Base-by-base conservation (phyloP, 441 rosid genomes). In the Viola pubescens region DNA sequence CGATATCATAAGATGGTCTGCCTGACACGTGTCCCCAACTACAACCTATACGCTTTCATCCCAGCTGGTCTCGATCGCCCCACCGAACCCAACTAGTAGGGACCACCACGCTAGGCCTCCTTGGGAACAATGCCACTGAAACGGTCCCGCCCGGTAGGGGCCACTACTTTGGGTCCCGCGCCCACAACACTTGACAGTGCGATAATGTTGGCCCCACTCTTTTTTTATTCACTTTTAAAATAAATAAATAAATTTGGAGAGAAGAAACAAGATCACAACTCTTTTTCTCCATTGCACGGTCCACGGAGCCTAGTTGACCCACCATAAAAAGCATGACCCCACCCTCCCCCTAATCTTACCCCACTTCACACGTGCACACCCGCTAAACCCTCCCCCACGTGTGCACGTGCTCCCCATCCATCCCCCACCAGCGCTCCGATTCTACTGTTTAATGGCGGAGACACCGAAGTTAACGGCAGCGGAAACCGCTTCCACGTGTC, bases 361-460 rank as follows among this genome's bases (percentile, higher is more conserved):
- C 79, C 77, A 79, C 84, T 64, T 58, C 59, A 76, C 86, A 81
- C 88, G 88, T 85, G 86, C 82, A 68, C 50, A 42, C 57, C 77
- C 61, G 66, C 59, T 43, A 48, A 65, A 51, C 68, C 43, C 14
- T 7, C 8, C 51, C 56, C 66, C 91, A 75, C 79, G 78, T 79
- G 86, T 45, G 57, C 86, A 85, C 82, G 86, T 82, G 82, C 69
- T 60, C 59, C 19, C 51, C 12, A 39, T 12, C 47, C 43, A 44
- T 9, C 52, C 12, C 41, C 46, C 53, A 52, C 50, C 51, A 3
- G 11, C 58, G 47, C 65, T 37, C 55, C 55, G 38, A 45, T 37
- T 3, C 0, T 14, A 9, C 59, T 54, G 60, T 67, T 59, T 57
- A 52, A 70, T 65, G 77, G 79, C 78, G 67, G 73, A 63, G 46